These are phyloP conservation scores for Penicillium maclennaniae DNA, from an alignment of 495 filamentous ascomycete genomes.

Conservation along the genomic window DNA sequence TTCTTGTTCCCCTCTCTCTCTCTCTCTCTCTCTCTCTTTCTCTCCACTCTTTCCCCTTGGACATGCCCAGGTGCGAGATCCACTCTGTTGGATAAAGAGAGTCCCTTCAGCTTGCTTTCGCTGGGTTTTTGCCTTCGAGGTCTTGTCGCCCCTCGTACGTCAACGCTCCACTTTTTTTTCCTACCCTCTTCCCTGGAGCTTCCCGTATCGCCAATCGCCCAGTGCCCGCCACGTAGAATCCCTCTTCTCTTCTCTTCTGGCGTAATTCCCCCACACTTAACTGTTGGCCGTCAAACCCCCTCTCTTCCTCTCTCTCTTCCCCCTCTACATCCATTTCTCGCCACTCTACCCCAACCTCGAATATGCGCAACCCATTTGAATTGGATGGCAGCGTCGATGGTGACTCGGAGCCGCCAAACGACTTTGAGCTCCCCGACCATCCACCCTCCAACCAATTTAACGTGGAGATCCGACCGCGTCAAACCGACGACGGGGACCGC, in stretches of 20 bases:
- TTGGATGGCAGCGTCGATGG: constrained; percentile 36
- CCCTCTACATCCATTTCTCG: neutral
- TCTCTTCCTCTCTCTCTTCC: neutral
- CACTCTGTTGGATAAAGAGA: constrained; percentile 12
- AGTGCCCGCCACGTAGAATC: neutral
- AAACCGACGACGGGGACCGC: constrained; percentile 39
- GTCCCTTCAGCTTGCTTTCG: neutral
- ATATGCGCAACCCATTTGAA: constrained; percentile 43
- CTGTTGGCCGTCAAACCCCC: neutral
- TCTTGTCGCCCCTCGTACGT: constrained; percentile 13
- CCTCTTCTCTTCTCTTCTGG: neutral
- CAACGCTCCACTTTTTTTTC: constrained; percentile 12
- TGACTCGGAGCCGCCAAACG: constrained; percentile 27
- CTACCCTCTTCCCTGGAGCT: neutral
- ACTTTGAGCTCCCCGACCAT: constrained; percentile 14
- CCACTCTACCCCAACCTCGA: constrained; percentile 4
- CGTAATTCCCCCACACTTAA: neutral
- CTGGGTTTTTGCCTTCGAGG: neutral
- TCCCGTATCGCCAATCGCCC: neutral
- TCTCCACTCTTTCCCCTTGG: too few relatives aligned
- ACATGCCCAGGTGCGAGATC: too few relatives aligned
- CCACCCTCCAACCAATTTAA: constrained; percentile 14
- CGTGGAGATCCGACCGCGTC: constrained; percentile 24
- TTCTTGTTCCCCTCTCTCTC: constrained; percentile 10
- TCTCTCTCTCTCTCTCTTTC: constrained; percentile 3